Evolutionary conservation across 2,329 filamentous ascomycete species (phyloP).

Genomic region (Fusarium incarnatum): DNA sequence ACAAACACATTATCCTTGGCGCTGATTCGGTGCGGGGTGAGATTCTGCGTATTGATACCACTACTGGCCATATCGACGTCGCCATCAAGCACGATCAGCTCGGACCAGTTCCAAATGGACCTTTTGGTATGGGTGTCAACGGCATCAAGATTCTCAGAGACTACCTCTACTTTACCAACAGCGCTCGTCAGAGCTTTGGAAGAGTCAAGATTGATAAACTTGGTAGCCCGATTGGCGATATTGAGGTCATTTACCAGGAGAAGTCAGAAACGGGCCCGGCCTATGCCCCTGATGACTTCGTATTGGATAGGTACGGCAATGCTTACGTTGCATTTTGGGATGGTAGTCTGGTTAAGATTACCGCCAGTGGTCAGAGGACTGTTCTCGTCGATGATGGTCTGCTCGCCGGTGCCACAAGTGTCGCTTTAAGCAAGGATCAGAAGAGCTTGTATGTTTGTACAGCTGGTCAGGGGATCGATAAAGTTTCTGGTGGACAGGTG

Average conservation of each 20-base stretch:
- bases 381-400: neutral
- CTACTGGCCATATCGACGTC: neutral
- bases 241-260: neutral
- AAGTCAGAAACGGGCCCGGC: neutral
- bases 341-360: conserved; percentile 1
- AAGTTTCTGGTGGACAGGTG: conserved; percentile 13
- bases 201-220: conserved; percentile 5
- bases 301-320: conserved; percentile 9
- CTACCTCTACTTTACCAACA: conserved; percentile 23
- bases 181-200: neutral
- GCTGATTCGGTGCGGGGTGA: conserved; percentile 12
- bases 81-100: conserved; percentile 1
- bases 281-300: conserved; percentile 1
- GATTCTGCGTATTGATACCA: conserved; percentile 14
- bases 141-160: neutral
- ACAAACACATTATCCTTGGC: conserved; percentile 10
- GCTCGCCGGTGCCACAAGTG: neutral
- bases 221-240: neutral
- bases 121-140: neutral
- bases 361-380: neutral
- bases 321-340: conserved; percentile 11
- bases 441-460: conserved; percentile 10
- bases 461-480: neutral
- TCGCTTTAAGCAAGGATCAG: neutral
- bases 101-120: neutral